phyloP scores from a whole-genome alignment of 2,329 filamentous ascomycete species.

The Aspergillus glaucus region DNA sequence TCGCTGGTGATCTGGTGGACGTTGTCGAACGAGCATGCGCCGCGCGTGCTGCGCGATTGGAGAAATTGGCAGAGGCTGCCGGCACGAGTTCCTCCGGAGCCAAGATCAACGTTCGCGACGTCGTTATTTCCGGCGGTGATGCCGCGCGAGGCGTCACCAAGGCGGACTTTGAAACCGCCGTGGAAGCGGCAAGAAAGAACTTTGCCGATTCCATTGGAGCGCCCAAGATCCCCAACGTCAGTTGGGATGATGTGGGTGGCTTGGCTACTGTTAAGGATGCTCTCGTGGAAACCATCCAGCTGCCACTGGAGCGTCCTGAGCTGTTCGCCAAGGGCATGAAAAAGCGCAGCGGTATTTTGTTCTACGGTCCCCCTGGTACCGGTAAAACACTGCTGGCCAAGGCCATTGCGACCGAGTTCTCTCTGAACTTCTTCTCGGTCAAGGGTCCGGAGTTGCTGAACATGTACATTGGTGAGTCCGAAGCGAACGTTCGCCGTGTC shows the following conservation, averaged over 20 bases:
- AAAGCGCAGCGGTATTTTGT: slow-evolving; percentile 95
- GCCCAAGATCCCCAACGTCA: slow-evolving; percentile 94
- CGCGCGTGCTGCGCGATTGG: slow-evolving; percentile 68
- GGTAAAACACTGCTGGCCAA: slow-evolving; percentile 99
- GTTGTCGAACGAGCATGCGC: slow-evolving; percentile 85
- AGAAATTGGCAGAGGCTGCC: slow-evolving; percentile 54
- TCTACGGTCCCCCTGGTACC: slow-evolving; percentile 97
- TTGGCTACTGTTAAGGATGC: slow-evolving; percentile 91
- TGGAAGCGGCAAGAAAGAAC: slow-evolving; percentile 93
- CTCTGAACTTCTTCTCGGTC: slow-evolving; percentile 98
- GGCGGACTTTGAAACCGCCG: slow-evolving; percentile 81
- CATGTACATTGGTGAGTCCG: slow-evolving; percentile 99
- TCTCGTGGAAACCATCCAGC: slow-evolving; percentile 92
- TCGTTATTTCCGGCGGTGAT: slow-evolving; percentile 81
- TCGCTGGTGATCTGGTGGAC: slow-evolving; percentile 89
- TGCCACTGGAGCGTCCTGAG: slow-evolving; percentile 84
- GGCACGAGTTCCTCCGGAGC: slow-evolving; percentile 20
- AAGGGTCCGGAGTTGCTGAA: slow-evolving; percentile 97
- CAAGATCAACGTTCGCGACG: slow-evolving; percentile 64
- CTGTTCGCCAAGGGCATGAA: slow-evolving; percentile 97
- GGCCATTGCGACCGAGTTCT: slow-evolving; percentile 97
- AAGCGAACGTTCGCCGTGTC: slow-evolving; percentile 98
- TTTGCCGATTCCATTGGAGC: slow-evolving; percentile 96
- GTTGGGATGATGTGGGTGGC: slow-evolving; percentile 93
- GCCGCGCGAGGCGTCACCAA: slow-evolving; percentile 72